phyloP scores from a whole-genome alignment of 2,329 filamentous ascomycete species.

The Coniochaeta sp. region DNA sequence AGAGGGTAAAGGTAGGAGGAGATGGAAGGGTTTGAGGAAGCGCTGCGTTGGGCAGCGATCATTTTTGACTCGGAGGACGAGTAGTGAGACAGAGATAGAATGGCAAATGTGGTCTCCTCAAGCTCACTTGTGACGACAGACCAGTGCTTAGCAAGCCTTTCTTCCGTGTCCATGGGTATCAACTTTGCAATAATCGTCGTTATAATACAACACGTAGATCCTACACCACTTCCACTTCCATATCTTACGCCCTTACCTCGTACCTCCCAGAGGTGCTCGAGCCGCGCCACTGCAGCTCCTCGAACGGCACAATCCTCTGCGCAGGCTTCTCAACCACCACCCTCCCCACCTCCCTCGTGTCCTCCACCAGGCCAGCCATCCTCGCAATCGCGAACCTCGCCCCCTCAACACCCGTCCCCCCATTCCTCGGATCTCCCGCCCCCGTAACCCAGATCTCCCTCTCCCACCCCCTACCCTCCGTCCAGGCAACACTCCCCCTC shows the following conservation, averaged over 20 bases:
- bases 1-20: background rate
- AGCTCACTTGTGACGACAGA: background rate
- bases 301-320: constrained; percentile 22
- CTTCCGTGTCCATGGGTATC: background rate
- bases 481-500: constrained; percentile 15
- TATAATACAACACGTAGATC: background rate
- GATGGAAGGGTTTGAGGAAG: background rate
- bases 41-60: background rate
- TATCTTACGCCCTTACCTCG: background rate
- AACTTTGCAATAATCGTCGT: background rate
- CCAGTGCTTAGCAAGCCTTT: background rate
- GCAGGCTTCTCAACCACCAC: background rate
- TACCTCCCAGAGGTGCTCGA: constrained; percentile 1
- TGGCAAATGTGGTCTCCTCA: background rate
- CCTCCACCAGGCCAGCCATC: constrained; percentile 22
- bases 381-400: constrained; percentile 23
- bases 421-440: constrained; percentile 17
- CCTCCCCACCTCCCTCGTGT: constrained; percentile 7
- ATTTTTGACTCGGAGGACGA: background rate
- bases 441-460: constrained; percentile 9
- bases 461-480: constrained; percentile 9
- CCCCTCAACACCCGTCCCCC: constrained; percentile 20
- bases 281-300: constrained; percentile 18
- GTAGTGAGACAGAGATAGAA: background rate
- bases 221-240: background rate